A percentile compares a stretch with the other conserved stretches of the same genome.
Conservation (phyloP, 2,329 filamentous ascomycete genomes). For the Fusarium napiforme region DNA sequence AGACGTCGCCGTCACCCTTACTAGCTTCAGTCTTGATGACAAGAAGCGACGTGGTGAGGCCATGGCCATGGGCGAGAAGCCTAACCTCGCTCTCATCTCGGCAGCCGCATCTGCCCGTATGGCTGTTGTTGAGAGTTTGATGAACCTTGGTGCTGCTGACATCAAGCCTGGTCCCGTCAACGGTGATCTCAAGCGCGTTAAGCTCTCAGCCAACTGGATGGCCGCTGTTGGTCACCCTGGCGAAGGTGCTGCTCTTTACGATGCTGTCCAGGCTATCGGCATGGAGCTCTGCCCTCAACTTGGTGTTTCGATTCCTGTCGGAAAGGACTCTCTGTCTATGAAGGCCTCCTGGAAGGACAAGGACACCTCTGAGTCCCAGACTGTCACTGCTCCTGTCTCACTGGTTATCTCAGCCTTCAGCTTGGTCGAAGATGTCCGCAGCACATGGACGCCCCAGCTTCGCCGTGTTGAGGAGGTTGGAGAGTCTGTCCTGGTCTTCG, state of each 20-base stretch:
- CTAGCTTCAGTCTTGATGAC: conserved; percentile 73
- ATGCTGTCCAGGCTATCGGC: conserved; percentile 92
- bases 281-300: conserved; percentile 91
- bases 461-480: conserved; percentile 86
- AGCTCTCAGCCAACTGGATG: conserved; percentile 99
- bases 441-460: conserved; percentile 94
- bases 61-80: conserved; percentile 98
- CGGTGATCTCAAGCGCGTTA: conserved; percentile 80
- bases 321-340: conserved; percentile 99
- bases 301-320: conserved; percentile 94
- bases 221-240: conserved; percentile 93
- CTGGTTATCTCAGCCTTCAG: conserved; percentile 92
- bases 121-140: conserved; percentile 92
- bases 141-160: conserved; percentile 87
- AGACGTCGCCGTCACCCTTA: conserved; percentile 92
- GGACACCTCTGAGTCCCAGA: conserved; percentile 73
- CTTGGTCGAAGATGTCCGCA: conserved; percentile 81
- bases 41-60: conserved; percentile 86
- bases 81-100: conserved; percentile 87
- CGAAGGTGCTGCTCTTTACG: conserved; percentile 91
- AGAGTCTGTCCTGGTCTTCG: conserved; percentile 87
- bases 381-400: conserved; percentile 92
- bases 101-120: conserved; percentile 92
- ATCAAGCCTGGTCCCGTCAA: conserved; percentile 56
- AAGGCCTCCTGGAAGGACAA: conserved; percentile 93